phyloP scores from a whole-genome alignment of 768 basidiomycete genomes.

The Collybiopsis confluens region DNA sequence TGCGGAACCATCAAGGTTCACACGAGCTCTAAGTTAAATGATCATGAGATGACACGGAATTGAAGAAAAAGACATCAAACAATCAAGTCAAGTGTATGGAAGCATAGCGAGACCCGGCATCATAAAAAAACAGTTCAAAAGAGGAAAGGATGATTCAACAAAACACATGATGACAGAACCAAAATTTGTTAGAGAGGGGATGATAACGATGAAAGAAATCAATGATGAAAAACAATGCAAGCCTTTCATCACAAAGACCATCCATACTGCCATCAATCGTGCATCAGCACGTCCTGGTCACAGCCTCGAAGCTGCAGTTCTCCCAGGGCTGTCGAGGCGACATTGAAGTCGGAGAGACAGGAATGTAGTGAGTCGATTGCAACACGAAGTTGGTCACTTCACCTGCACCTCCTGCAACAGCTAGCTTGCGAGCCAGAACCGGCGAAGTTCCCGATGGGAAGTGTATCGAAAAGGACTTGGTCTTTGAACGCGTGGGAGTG shows the following conservation, averaged over 20 bases:
- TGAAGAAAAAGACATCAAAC: no score
- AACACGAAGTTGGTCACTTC: not conserved
- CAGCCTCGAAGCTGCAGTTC: not conserved
- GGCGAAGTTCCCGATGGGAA: not conserved
- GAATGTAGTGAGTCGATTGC: not conserved
- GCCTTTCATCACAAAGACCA: no score
- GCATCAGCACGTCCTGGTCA: not conserved
- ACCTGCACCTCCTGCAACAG: not conserved
- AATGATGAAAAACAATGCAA: no score
- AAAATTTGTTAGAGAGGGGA: no score
- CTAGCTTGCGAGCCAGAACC: slow-evolving; percentile 1
- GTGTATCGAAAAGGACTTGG: not conserved
- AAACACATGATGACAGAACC: no score
- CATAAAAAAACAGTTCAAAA: no score
- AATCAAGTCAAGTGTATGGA: no score
- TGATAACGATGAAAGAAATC: no score
- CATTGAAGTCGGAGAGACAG: not conserved
- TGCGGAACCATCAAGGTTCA: not conserved
- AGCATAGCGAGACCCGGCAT: no score
- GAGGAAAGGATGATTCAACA: no score
- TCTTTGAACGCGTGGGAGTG: not conserved
- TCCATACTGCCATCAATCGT: not conserved
- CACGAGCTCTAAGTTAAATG: not conserved
- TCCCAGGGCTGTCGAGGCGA: not conserved
- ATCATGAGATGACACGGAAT: not conserved